phyloP scores from a whole-genome alignment of 1,284 basidiomycete genomes.

The Coniferiporia weirii region DNA sequence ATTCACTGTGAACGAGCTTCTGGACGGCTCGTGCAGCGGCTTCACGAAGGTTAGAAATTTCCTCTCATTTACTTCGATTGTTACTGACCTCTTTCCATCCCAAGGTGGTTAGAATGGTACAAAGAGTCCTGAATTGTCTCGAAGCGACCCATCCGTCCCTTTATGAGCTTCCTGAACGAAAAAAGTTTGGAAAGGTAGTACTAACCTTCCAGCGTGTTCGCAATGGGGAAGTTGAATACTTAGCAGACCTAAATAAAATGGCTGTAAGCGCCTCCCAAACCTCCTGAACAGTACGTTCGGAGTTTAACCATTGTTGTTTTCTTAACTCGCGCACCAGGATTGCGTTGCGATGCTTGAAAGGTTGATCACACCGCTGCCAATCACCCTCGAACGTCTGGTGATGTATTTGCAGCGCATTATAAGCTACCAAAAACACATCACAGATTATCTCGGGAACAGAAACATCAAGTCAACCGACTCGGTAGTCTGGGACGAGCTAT shows the following conservation, averaged over 20 bases:
- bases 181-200: slow-evolving; percentile 13
- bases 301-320: not conserved
- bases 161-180: slow-evolving; percentile 27
- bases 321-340: not conserved
- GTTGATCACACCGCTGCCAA: not conserved
- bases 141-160: slow-evolving; percentile 34
- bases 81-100: not conserved
- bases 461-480: not conserved
- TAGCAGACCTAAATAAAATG: slow-evolving; percentile 5
- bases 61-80: not conserved
- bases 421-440: slow-evolving; percentile 6
- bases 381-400: slow-evolving; percentile 3
- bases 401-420: slow-evolving; percentile 8
- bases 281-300: not conserved
- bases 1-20: slow-evolving; percentile 33
- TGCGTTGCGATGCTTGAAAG: not conserved
- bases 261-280: not conserved
- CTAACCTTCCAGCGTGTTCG: slow-evolving; percentile 28
- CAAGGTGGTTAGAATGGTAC: slow-evolving; percentile 33
- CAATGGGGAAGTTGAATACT: not conserved
- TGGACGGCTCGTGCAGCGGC: slow-evolving; percentile 28
- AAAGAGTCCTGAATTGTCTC: slow-evolving; percentile 30
- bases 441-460: not conserved
- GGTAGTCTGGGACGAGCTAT: slow-evolving; percentile 6
- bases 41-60: slow-evolving; percentile 31